Evolutionary conservation across 768 basidiomycete species (phyloP).

Genomic region (Collybia sordida): DNA sequence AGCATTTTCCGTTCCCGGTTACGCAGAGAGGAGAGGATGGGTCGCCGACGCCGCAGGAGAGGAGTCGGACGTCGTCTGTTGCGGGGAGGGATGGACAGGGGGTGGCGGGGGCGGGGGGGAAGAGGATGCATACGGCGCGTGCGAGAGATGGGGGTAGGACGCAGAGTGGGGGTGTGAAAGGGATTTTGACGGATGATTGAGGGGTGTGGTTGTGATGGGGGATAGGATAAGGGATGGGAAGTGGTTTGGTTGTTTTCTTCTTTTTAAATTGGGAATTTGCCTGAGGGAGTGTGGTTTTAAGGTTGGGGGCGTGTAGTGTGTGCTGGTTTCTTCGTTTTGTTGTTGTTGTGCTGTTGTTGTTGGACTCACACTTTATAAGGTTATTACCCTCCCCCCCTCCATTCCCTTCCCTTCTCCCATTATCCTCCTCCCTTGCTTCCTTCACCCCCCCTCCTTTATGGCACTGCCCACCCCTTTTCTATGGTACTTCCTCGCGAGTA

Average conservation of each 20-base stretch:
- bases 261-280: not conserved
- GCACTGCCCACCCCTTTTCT: too few relatives aligned
- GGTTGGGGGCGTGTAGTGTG: not conserved
- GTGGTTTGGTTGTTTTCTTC: not conserved
- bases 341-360: not conserved
- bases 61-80: slow-evolving; percentile 16
- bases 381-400: too few relatives aligned
- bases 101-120: slow-evolving; percentile 23
- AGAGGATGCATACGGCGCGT: slow-evolving; percentile 69
- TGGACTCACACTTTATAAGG: too few relatives aligned
- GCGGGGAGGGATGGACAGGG: slow-evolving; percentile 12
- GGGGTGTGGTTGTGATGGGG: too few relatives aligned
- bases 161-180: slow-evolving; percentile 84
- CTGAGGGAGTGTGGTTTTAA: not conserved
- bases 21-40: slow-evolving; percentile 29
- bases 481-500: too few relatives aligned
- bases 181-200: slow-evolving; percentile 49
- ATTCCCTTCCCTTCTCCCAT: too few relatives aligned
- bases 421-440: too few relatives aligned
- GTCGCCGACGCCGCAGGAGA: slow-evolving; percentile 14
- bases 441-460: too few relatives aligned
- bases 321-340: not conserved
- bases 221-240: too few relatives aligned
- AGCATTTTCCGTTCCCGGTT: slow-evolving; percentile 68
- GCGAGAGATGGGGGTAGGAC: slow-evolving; percentile 82